phyloP scores from a whole-genome alignment of 495 filamentous ascomycete species.

The Aspergillus asperescens region DNA sequence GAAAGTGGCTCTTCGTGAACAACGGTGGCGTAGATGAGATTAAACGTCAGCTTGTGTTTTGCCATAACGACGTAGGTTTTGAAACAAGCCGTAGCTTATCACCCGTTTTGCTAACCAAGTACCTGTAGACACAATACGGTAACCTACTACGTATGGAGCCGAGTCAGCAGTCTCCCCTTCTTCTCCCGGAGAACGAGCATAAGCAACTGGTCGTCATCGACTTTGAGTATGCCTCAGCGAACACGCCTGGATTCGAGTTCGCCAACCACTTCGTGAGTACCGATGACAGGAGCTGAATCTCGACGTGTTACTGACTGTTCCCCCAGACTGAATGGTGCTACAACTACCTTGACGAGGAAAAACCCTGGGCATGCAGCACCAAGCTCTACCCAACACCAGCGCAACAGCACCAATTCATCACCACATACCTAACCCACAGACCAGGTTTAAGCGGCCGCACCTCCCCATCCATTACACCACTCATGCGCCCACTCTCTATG shows the following conservation, averaged over 20 bases:
- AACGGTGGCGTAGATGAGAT: conserved; percentile 63
- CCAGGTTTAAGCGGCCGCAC: conserved; percentile 50
- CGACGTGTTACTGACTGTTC: not conserved
- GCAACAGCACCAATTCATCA: conserved; percentile 79
- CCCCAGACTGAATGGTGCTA: conserved; percentile 85
- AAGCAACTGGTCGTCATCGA: conserved; percentile 96
- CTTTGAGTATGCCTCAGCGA: conserved; percentile 96
- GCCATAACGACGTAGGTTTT: conserved; percentile 88
- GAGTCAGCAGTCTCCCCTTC: conserved; percentile 75
- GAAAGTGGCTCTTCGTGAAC: conserved; percentile 63
- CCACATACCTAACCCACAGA: conserved; percentile 77
- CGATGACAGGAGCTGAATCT: no score
- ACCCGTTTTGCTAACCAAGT: conserved; percentile 15
- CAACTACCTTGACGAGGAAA: conserved; percentile 75
- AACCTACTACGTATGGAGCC: conserved; percentile 92
- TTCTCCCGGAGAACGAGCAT: conserved; percentile 84
- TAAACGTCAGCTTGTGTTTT: conserved; percentile 77
- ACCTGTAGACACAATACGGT: conserved; percentile 83
- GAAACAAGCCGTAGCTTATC: not conserved
- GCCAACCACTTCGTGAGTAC: conserved; percentile 86
- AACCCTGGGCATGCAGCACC: conserved; percentile 62
- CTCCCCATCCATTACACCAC: conserved; percentile 51
- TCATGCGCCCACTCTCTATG: conserved; percentile 32
- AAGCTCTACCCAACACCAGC: conserved; percentile 67
- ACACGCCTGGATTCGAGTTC: conserved; percentile 82